Evolutionary conservation across 768 basidiomycete genomes (phyloP), one percentile per base, ranked within the genome.

Genomic region (Serendipita sp.): DNA sequence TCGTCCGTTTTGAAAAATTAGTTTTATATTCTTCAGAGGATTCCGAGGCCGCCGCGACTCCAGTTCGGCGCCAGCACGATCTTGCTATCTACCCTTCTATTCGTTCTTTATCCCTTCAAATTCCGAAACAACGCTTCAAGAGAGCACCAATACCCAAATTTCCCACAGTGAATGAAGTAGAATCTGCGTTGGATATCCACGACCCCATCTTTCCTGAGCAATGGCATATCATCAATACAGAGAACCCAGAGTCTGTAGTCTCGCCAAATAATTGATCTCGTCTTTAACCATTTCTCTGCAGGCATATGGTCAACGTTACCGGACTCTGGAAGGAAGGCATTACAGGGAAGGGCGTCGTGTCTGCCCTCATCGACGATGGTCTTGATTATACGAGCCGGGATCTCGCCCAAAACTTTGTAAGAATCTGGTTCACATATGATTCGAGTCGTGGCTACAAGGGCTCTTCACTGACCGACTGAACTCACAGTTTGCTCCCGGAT

Each of bases 321-420:
- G 74, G 75, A 2, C 68, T 78, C 0, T 80, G 79, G 79, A 66
- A 72, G 6, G 69, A 71, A 55, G 78, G 77, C 0, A 67, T 78
- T 50, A 75, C 74, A 0, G 79, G 79, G 3, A 69, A 71, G 48
- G 78, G 77, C 4, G 74, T 79, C 6, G 73, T 74, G 40, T 75
- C 77, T 6, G 78, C 76, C 18, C 75, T 80, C 62, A 75, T 80
- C 34, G 79, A 80, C 69, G 79, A 80, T 67, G 79, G 79, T 3
- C 70, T 80, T 45, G 78, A 80, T 69, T 71, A 74, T 70, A 70
- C 76, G 43, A 75, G 74, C 50, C 74, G 76, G 37, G 79, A 80
- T 70, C 71, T 80, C 34, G 71, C 73, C 31, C 74, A 71, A 33
- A 80, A 80, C 66, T 80, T 79, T 66, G 79, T 79, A 68, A 68